A percentile compares a stretch with the other conserved stretches of the same genome.
phyloP scores from a whole-genome alignment of 2,329 filamentous ascomycete genomes.

The Fonsecaea multimorphosa region DNA sequence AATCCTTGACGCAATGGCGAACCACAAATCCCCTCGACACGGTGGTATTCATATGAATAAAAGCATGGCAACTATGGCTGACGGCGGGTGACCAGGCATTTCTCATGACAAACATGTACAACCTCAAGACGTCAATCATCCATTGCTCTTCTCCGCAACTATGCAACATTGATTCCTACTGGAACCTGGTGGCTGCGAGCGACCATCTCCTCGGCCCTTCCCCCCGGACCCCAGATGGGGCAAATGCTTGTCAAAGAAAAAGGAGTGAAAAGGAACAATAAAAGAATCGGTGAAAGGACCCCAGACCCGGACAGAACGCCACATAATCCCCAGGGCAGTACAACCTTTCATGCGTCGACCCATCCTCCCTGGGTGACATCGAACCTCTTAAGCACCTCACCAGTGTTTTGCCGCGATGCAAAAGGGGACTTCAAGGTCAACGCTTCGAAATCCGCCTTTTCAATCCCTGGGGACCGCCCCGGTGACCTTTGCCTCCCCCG shows the following conservation, averaged over 20 bases:
- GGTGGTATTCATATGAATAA: background rate
- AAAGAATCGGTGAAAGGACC: slow-evolving; percentile 1
- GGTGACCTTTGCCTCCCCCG: slow-evolving; percentile 25
- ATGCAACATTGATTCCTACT: background rate
- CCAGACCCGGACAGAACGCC: background rate
- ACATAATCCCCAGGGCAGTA: background rate
- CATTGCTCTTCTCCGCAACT: slow-evolving; percentile 21
- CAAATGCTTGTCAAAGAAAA: background rate
- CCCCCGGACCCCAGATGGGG: slow-evolving; percentile 1
- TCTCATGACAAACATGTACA: slow-evolving; percentile 33
- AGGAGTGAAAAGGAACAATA: background rate
- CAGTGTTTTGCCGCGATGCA: slow-evolving; percentile 29
- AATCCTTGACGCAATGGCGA: slow-evolving; percentile 6
- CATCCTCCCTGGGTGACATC: slow-evolving; percentile 34
- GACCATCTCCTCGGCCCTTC: slow-evolving; percentile 15
- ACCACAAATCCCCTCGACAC: background rate
- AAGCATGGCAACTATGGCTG: background rate
- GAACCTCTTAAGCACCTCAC: slow-evolving; percentile 26
- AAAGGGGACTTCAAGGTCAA: slow-evolving; percentile 23
- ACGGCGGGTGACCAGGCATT: background rate
- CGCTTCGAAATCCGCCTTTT: slow-evolving; percentile 22
- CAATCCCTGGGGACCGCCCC: slow-evolving; percentile 21
- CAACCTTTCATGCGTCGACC: slow-evolving; percentile 25
- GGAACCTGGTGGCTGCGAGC: background rate
- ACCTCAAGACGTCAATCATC: slow-evolving; percentile 16